phyloP scores from a whole-genome alignment of 2,329 filamentous ascomycete species.

The Knufia fluminis region DNA sequence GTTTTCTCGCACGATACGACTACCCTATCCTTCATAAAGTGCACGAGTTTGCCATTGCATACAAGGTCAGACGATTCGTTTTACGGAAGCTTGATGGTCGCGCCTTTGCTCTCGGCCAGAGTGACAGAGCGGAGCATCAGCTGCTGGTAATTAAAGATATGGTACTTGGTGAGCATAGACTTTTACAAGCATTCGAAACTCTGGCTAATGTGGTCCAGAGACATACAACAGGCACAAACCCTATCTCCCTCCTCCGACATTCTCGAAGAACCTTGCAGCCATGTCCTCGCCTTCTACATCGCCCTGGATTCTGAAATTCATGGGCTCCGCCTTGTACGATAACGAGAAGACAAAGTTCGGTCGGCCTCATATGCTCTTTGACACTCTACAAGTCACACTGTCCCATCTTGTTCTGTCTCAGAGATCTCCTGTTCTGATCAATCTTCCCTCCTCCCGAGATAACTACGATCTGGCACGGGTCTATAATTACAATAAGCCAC shows the following conservation, averaged over 20 bases:
- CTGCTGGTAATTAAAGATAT: slow-evolving; percentile 24
- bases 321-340: slow-evolving; percentile 3
- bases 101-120: slow-evolving; percentile 19
- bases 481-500: slow-evolving; percentile 24
- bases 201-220: slow-evolving; percentile 10
- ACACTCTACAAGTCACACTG: slow-evolving; percentile 25
- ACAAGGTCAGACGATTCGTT: slow-evolving; percentile 29
- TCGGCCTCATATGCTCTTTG: slow-evolving; percentile 15
- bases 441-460: slow-evolving; percentile 13
- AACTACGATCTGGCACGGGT: slow-evolving; percentile 19
- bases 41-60: slow-evolving; percentile 27
- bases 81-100: slow-evolving; percentile 25
- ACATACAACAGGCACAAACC: slow-evolving; percentile 12
- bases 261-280: slow-evolving; percentile 18
- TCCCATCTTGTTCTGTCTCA: slow-evolving; percentile 26
- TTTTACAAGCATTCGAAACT: background rate
- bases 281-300: slow-evolving; percentile 15
- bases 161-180: slow-evolving; percentile 19
- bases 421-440: slow-evolving; percentile 13
- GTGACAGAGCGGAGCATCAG: slow-evolving; percentile 24
- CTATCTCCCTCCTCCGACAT: slow-evolving; percentile 11
- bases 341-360: slow-evolving; percentile 11
- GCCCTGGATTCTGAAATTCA: slow-evolving; percentile 18
- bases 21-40: slow-evolving; percentile 19
- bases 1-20: slow-evolving; percentile 30